These are phyloP conservation scores for Botrytis cinerea DNA, from an alignment of 2,329 filamentous ascomycete species.

Conservation along the genomic window DNA sequence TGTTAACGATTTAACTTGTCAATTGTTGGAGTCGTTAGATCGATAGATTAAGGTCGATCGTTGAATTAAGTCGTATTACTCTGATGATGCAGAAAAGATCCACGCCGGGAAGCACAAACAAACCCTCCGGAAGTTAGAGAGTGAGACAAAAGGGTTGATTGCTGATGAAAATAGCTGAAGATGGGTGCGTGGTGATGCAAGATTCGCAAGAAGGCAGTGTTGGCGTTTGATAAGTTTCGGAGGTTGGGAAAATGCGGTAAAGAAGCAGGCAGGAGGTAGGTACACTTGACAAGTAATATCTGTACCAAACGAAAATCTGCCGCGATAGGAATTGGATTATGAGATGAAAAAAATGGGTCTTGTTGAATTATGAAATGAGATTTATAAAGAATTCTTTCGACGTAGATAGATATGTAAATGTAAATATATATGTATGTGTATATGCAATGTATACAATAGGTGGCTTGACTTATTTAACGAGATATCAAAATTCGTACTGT, in stretches of 20 bases:
- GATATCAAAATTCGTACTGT: neutral
- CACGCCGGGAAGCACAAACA: neutral
- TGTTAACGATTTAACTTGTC: neutral
- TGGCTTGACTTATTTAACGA: neutral
- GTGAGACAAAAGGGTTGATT: constrained; percentile 11
- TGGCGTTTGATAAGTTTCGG: constrained; percentile 4
- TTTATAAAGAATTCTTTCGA: neutral
- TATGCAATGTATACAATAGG: neutral
- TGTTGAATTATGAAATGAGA: neutral
- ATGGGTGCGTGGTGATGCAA: constrained; percentile 14
- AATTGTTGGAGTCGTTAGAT: neutral
- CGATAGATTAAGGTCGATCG: neutral
- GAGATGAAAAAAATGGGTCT: constrained; percentile 12
- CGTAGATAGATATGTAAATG: neutral
- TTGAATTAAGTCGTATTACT: constrained; percentile 11
- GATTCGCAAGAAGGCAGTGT: constrained; percentile 4
- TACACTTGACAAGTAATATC: constrained; percentile 7
- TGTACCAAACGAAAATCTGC: constrained; percentile 5
- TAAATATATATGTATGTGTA: neutral
- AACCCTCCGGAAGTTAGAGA: neutral
- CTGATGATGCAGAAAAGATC: constrained; percentile 14
- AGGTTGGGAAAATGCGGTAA: constrained; percentile 23
- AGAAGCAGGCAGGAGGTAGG: constrained; percentile 6
- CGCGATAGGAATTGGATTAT: constrained; percentile 5
- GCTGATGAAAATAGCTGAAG: constrained; percentile 2